Evolutionary conservation across 805 yeast genomes (phyloP).

Genomic region (Spathaspora hagerdaliae): DNA sequence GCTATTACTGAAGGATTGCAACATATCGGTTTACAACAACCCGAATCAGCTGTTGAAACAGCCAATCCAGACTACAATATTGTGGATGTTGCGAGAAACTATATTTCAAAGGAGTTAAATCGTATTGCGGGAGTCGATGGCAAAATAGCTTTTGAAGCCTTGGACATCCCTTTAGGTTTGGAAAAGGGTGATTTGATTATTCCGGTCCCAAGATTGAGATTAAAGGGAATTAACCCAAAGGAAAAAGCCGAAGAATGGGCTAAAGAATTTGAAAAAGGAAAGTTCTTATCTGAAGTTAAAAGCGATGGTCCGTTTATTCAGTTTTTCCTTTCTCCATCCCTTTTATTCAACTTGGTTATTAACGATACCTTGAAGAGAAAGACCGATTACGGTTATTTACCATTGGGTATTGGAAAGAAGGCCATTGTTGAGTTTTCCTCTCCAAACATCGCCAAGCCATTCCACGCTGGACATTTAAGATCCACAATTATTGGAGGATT

Average conservation of each 20-base stretch:
- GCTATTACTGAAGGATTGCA: conserved; percentile 32
- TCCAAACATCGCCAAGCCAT: conserved; percentile 98
- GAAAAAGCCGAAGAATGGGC: conserved; percentile 77
- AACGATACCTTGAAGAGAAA: conserved; percentile 63
- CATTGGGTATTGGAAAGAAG: conserved; percentile 68
- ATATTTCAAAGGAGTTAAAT: conserved; percentile 75
- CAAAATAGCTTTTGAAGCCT: conserved; percentile 69
- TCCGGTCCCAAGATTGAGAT: conserved; percentile 81
- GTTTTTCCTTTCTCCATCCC: conserved; percentile 70
- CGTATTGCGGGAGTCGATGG: conserved; percentile 69
- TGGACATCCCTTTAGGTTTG: conserved; percentile 80
- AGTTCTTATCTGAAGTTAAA: conserved; percentile 62
- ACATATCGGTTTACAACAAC: conserved; percentile 37
- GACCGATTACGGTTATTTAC: conserved; percentile 66
- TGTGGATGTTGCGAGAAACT: conserved; percentile 84
- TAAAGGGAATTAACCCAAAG: conserved; percentile 77
- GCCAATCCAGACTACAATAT: conserved; percentile 80
- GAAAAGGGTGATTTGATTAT: conserved; percentile 92
- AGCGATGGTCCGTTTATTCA: conserved; percentile 91
- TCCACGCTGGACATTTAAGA: conserved; percentile 99
- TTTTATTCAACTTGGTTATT: conserved; percentile 64
- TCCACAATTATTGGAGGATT: conserved; percentile 98
- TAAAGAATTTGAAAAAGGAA: conserved; percentile 66
- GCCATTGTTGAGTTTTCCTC: conserved; percentile 88
- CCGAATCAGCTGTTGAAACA: conserved; percentile 27